phyloP scores from a whole-genome alignment of 129 eudicot species.

The Scalesia atractyloides region DNA sequence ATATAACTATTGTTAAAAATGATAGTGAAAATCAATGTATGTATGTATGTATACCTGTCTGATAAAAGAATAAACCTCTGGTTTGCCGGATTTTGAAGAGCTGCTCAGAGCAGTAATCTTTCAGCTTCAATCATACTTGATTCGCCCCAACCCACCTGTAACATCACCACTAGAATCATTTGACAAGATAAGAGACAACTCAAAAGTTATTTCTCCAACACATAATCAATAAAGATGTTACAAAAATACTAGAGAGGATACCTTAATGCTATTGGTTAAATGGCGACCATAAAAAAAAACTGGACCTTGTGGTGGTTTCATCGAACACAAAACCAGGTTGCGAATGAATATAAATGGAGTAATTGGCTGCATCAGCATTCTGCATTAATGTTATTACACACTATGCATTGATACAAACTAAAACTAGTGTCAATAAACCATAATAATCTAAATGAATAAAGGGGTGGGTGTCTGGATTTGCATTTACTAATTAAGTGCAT shows the following conservation, averaged over 20 bases:
- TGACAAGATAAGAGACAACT: slow-evolving; percentile 32
- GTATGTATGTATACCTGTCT: slow-evolving; percentile 64
- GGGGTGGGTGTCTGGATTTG: not conserved
- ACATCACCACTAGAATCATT: slow-evolving; percentile 42
- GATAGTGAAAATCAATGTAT: not conserved
- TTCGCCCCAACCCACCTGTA: slow-evolving; percentile 99
- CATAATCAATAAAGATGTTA: not conserved
- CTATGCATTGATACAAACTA: slow-evolving; percentile 6
- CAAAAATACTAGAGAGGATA: not conserved
- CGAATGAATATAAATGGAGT: slow-evolving; percentile 81
- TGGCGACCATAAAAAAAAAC: slow-evolving; percentile 70
- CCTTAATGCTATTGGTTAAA: slow-evolving; percentile 78
- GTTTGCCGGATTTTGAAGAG: slow-evolving; percentile 80
- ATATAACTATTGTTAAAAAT: not conserved
- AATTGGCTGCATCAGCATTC: slow-evolving; percentile 71
- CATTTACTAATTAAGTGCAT: not conserved
- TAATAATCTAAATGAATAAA: not conserved
- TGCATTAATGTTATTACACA: slow-evolving; percentile 43
- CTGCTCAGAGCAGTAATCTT: slow-evolving; percentile 72
- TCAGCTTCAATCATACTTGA: slow-evolving; percentile 91
- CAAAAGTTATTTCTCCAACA: not conserved
- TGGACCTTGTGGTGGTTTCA: slow-evolving; percentile 74
- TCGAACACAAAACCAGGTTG: slow-evolving; percentile 87
- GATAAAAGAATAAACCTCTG: slow-evolving; percentile 88
- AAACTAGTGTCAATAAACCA: not conserved